Evolutionary conservation across 2,329 filamentous ascomycete species (phyloP).

Genomic region (Pseudogymnoascus sp.): DNA sequence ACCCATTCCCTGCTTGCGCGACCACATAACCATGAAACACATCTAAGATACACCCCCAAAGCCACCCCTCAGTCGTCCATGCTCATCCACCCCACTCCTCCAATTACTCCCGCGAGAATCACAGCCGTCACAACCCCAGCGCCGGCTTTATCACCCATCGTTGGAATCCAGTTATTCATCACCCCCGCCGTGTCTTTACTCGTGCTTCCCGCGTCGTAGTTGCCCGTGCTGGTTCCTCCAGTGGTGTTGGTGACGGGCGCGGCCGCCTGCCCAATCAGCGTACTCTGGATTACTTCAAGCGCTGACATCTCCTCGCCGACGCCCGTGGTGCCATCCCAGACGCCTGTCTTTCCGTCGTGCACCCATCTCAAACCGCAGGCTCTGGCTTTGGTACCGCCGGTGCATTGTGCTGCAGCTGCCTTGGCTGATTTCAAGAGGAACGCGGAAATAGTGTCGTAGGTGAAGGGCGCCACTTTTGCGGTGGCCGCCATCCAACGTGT

Average conservation of each 20-base stretch:
- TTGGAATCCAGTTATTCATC: neutral
- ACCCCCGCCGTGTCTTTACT: neutral
- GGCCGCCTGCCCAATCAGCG: constrained; percentile 27
- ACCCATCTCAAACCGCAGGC: constrained; percentile 40
- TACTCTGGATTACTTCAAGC: constrained; percentile 42
- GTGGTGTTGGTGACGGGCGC: constrained; percentile 39
- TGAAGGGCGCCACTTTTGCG: constrained; percentile 51
- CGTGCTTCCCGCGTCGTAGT: constrained; percentile 23
- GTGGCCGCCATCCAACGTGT: constrained; percentile 52
- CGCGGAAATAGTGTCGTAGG: constrained; percentile 40
- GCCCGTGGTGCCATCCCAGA: constrained; percentile 38
- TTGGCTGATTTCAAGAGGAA: constrained; percentile 44
- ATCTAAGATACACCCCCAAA: neutral
- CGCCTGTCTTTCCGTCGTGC: constrained; percentile 24
- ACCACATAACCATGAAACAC: neutral
- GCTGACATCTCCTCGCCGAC: constrained; percentile 53
- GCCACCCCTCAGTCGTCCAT: constrained; percentile 16
- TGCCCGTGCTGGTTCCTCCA: constrained; percentile 44
- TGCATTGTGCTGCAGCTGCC: constrained; percentile 49
- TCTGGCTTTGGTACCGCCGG: constrained; percentile 38
- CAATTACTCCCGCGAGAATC: constrained; percentile 22
- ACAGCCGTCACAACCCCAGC: constrained; percentile 36
- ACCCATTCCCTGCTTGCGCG: neutral
- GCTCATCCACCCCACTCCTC: constrained; percentile 32
- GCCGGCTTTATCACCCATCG: constrained; percentile 31